Conservation (phyloP, 148 eudicot genomes). For the Bassia scoparia region DNA sequence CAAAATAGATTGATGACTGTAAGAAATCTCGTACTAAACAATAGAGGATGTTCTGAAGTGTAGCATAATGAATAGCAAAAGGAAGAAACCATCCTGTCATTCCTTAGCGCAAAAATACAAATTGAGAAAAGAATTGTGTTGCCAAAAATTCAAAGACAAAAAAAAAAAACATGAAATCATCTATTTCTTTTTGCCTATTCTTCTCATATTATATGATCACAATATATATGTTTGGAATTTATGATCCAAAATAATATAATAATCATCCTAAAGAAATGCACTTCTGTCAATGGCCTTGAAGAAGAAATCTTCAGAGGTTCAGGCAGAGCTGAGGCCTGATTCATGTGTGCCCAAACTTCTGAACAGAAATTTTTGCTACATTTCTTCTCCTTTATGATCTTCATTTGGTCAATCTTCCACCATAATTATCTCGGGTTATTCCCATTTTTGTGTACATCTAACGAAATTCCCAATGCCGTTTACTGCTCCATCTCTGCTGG, state of each 20-base stretch:
- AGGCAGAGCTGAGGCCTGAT: slow-evolving; percentile 10
- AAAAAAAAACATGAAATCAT: background rate
- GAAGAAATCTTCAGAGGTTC: slow-evolving; percentile 30
- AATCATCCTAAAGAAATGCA: slow-evolving; percentile 40
- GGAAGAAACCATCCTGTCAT: background rate
- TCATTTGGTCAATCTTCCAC: slow-evolving; percentile 63
- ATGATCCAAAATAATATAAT: no score
- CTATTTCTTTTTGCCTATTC: slow-evolving; percentile 36
- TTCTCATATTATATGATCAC: slow-evolving; percentile 60
- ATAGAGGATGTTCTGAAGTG: no score
- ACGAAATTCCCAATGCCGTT: slow-evolving; percentile 50
- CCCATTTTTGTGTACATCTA: slow-evolving; percentile 65
- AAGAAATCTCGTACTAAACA: no score
- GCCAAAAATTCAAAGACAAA: background rate
- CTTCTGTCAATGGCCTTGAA: slow-evolving; percentile 38
- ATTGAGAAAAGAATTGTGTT: background rate
- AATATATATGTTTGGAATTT: no score
- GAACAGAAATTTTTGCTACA: slow-evolving; percentile 27
- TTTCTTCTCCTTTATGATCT: slow-evolving; percentile 47
- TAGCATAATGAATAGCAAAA: background rate
- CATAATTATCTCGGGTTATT: slow-evolving; percentile 50
- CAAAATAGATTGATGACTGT: background rate
- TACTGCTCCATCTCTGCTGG: slow-evolving; percentile 72
- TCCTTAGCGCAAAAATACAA: background rate
- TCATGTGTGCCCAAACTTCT: slow-evolving; percentile 28